Evolutionary conservation across 2,329 filamentous ascomycete species (phyloP).

Genomic region (Trichophyton benhamiae): DNA sequence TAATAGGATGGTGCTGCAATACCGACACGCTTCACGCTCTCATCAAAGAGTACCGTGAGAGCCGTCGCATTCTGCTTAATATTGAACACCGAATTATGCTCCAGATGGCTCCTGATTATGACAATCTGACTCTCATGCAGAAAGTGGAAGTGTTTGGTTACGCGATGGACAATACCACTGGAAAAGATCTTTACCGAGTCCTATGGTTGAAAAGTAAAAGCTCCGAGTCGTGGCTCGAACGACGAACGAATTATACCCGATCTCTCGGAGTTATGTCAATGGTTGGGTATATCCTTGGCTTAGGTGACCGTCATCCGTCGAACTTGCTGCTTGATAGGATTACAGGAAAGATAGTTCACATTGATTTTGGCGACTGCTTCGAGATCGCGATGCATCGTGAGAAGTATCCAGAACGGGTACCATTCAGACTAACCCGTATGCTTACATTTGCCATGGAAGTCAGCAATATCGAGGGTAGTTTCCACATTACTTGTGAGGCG

Average conservation of each 20-base stretch:
- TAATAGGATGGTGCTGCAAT: conserved; percentile 93
- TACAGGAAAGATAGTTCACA: conserved; percentile 94
- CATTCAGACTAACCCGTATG: conserved; percentile 96
- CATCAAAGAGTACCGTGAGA: conserved; percentile 95
- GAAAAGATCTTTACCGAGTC: conserved; percentile 94
- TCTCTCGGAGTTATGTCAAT: conserved; percentile 99
- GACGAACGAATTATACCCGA: conserved; percentile 96
- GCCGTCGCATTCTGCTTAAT: conserved; percentile 90
- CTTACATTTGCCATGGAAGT: conserved; percentile 99
- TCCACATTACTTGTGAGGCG: conserved; percentile 94
- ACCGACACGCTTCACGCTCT: conserved; percentile 94
- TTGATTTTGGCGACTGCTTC: conserved; percentile 99
- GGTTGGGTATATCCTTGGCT: conserved; percentile 97
- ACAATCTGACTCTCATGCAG: conserved; percentile 97
- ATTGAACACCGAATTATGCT: conserved; percentile 99
- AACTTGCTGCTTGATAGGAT: conserved; percentile 95
- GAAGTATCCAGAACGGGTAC: conserved; percentile 94
- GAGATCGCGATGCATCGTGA: conserved; percentile 99
- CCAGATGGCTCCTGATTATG: conserved; percentile 98
- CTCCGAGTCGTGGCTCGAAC: conserved; percentile 93
- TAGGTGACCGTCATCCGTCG: conserved; percentile 92
- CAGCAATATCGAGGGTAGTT: conserved; percentile 98
- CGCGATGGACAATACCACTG: conserved; percentile 96
- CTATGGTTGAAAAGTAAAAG: conserved; percentile 98
- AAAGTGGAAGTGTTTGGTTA: conserved; percentile 99